A percentile compares a stretch with the other conserved stretches of the same genome.
These are phyloP conservation scores for Diaporthe aspalathi DNA, from an alignment of 2,329 filamentous ascomycete genomes.

Conservation along the genomic window DNA sequence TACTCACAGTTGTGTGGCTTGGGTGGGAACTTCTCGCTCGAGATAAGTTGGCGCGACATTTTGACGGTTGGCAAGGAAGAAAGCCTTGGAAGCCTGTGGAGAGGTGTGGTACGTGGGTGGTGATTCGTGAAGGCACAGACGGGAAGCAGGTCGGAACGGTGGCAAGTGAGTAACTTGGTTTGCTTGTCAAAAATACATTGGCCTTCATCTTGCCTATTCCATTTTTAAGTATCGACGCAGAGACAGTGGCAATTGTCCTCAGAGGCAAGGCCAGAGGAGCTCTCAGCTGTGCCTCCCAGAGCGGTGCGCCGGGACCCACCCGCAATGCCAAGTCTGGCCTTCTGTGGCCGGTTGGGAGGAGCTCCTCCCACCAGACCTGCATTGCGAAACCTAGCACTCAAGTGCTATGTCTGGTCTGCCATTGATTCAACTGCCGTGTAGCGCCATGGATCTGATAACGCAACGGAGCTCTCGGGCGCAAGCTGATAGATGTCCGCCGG, in stretches of 20 bases:
- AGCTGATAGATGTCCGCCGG: not conserved
- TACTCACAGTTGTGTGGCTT: conserved; percentile 59
- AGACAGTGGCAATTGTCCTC: not conserved
- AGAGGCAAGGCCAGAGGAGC: conserved; percentile 25
- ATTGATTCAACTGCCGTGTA: not conserved
- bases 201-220: not conserved
- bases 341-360: conserved; percentile 20
- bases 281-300: not conserved
- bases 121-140: not conserved
- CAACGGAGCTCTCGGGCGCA: conserved; percentile 20
- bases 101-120: not conserved
- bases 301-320: conserved; percentile 10
- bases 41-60: conserved; percentile 60
- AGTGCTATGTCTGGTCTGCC: not conserved
- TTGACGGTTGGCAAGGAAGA: conserved; percentile 35
- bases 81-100: not conserved
- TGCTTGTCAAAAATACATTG: conserved; percentile 21
- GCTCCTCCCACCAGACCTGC: conserved; percentile 19
- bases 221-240: conserved; percentile 12
- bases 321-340: not conserved
- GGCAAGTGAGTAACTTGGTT: conserved; percentile 13
- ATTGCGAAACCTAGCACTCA: conserved; percentile 10
- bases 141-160: not conserved
- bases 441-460: not conserved
- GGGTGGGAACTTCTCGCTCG: conserved; percentile 58